These are phyloP conservation scores for Nemania bipapillata DNA, from an alignment of 2,329 filamentous ascomycete species.

Conservation along the genomic window DNA sequence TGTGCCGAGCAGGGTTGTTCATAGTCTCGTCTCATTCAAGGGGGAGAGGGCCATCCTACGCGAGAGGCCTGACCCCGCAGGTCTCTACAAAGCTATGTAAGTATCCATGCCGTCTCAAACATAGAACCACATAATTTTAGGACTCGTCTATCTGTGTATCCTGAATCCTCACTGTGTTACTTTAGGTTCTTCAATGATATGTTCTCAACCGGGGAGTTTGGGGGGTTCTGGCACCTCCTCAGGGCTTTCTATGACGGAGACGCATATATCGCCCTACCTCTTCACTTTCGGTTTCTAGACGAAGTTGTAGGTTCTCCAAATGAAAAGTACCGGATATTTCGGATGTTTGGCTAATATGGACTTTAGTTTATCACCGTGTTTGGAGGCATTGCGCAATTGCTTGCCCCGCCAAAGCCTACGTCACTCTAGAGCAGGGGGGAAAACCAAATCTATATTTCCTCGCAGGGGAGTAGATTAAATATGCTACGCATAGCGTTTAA, in stretches of 20 bases:
- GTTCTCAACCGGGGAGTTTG: slow-evolving; percentile 26
- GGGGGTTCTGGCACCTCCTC: slow-evolving; percentile 33
- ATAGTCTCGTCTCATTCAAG: slow-evolving; percentile 34
- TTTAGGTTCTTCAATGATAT: slow-evolving; percentile 41
- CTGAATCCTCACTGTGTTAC: neutral
- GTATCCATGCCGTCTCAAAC: neutral
- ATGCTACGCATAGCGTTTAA: neutral
- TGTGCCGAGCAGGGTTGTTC: slow-evolving; percentile 30
- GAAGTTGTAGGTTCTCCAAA: slow-evolving; percentile 30
- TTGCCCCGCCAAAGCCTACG: slow-evolving; percentile 7
- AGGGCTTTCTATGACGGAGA: slow-evolving; percentile 38
- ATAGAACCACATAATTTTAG: neutral
- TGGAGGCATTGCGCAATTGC: slow-evolving; percentile 35
- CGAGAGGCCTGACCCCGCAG: slow-evolving; percentile 36
- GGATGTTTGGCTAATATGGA: slow-evolving; percentile 3
- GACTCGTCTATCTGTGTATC: neutral
- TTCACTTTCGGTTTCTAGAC: slow-evolving; percentile 36
- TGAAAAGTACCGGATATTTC: neutral
- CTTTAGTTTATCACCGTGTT: slow-evolving; percentile 36
- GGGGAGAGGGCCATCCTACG: slow-evolving; percentile 33
- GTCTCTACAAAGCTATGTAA: slow-evolving; percentile 37
- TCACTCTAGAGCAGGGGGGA: neutral
- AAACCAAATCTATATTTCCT: neutral
- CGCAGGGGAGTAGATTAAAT: neutral
- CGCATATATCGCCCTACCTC: slow-evolving; percentile 31